These are phyloP conservation scores for Musa itinerans DNA, from an alignment of 176 grass and related monocot species.

Conservation along the genomic window DNA sequence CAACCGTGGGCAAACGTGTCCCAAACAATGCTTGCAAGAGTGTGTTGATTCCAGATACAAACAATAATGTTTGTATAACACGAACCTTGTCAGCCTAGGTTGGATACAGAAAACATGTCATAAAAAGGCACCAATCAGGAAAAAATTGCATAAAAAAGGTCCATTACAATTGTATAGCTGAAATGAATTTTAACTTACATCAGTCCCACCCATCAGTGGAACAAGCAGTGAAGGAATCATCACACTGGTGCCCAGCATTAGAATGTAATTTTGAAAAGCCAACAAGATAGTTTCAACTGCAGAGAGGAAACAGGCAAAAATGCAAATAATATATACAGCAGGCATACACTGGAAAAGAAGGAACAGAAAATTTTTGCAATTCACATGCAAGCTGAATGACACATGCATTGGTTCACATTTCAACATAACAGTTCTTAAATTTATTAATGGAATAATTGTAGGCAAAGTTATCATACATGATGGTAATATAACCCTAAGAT, in stretches of 20 bases:
- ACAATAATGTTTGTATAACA: conserved; percentile 46
- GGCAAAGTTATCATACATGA: not conserved
- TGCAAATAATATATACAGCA: not conserved
- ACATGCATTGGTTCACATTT: not conserved
- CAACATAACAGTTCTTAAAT: not conserved
- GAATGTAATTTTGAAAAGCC: conserved; percentile 13
- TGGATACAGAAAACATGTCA: not conserved
- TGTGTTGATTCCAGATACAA: conserved; percentile 47
- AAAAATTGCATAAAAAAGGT: too few relatives aligned
- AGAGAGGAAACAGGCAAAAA: not conserved
- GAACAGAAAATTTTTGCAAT: not conserved
- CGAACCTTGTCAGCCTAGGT: conserved; percentile 39
- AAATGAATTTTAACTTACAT: conserved; percentile 8
- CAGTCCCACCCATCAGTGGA: conserved; percentile 13
- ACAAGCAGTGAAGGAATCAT: conserved; percentile 17
- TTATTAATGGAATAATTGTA: not conserved
- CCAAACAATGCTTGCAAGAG: conserved; percentile 55
- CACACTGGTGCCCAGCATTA: conserved; percentile 16
- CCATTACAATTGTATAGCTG: too few relatives aligned
- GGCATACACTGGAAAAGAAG: not conserved
- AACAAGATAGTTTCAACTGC: conserved; percentile 14
- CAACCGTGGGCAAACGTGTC: conserved; percentile 40
- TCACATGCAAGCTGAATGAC: not conserved
- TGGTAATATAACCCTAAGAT: not conserved
- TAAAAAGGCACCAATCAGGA: not conserved